A percentile compares a stretch with the other conserved stretches of the same genome.
Conservation (phyloP, 306 rosid species). For the Ceratonia siliqua region DNA sequence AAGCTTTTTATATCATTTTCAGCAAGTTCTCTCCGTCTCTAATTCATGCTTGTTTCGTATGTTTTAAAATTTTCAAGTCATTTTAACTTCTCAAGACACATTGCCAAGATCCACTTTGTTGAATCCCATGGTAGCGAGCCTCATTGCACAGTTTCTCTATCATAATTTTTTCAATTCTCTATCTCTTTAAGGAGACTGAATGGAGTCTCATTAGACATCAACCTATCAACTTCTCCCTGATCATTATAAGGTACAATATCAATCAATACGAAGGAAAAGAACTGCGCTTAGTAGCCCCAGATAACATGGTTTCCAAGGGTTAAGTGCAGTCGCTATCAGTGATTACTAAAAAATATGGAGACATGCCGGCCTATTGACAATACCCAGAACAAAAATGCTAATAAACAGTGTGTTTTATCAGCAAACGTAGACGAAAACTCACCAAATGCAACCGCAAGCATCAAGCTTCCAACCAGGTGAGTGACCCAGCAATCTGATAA, state of each 20-base stretch:
- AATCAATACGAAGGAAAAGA: neutral
- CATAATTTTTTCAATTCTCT: too few species aligned
- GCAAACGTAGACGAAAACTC: neutral
- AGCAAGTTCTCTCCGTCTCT: neutral
- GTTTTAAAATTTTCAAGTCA: neutral
- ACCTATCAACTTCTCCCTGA: neutral
- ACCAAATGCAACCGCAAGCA: slow-evolving; percentile 14
- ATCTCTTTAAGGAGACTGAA: neutral
- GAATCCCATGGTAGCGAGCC: neutral
- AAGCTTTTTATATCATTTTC: neutral
- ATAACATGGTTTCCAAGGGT: neutral
- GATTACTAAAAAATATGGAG: neutral
- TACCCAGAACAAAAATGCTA: neutral
- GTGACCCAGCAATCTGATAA: neutral
- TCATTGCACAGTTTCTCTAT: neutral
- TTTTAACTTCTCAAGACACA: neutral
- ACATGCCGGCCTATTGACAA: neutral
- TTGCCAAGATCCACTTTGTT: neutral
- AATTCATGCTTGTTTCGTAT: neutral
- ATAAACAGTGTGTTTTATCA: neutral
- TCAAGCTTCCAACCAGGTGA: neutral
- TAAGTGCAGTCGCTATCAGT: neutral
- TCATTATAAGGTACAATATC: neutral
- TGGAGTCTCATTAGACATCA: neutral
- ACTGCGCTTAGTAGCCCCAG: neutral